These are phyloP conservation scores for Podila epigama DNA, from an alignment of 192 early-diverging fungal genomes.

Conservation along the genomic window DNA sequence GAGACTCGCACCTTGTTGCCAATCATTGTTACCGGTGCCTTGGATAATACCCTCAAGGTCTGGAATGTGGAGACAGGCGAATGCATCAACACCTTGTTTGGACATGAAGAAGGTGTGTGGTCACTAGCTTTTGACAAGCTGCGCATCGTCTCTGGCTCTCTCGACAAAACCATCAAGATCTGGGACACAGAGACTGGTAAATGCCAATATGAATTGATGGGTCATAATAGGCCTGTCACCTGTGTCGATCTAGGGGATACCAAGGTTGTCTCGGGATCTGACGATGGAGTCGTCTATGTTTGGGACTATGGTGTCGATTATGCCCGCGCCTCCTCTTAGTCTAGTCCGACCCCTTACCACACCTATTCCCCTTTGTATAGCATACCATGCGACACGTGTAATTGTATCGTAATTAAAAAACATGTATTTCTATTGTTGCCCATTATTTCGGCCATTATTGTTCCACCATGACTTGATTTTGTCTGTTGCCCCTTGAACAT, in stretches of 20 bases:
- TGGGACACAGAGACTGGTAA: conserved; percentile 78
- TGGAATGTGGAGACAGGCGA: conserved; percentile 88
- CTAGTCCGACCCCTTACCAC: not conserved
- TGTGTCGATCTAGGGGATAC: conserved; percentile 88
- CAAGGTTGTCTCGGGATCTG: conserved; percentile 83
- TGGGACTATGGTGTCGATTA: conserved; percentile 76
- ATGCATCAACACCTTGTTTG: conserved; percentile 80
- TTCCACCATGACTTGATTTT: conserved; percentile 45
- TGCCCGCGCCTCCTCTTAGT: not conserved
- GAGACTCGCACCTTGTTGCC: conserved; percentile 31
- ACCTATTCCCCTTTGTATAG: no score
- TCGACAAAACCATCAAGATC: conserved; percentile 78
- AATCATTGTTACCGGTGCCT: conserved; percentile 80
- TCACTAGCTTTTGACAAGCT: conserved; percentile 79
- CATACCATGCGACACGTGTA: no score
- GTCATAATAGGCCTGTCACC: conserved; percentile 75
- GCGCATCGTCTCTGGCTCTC: conserved; percentile 69
- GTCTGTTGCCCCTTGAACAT: conserved; percentile 14
- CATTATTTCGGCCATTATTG: conserved; percentile 5
- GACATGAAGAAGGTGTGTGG: conserved; percentile 83
- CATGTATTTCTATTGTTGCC: conserved; percentile 7
- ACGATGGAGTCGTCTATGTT: conserved; percentile 80
- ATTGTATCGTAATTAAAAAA: no score
- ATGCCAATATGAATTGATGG: conserved; percentile 70
- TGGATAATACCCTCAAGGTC: conserved; percentile 88